phyloP scores from a whole-genome alignment of 306 rosid genomes.

The Macrotyloma uniflorum region DNA sequence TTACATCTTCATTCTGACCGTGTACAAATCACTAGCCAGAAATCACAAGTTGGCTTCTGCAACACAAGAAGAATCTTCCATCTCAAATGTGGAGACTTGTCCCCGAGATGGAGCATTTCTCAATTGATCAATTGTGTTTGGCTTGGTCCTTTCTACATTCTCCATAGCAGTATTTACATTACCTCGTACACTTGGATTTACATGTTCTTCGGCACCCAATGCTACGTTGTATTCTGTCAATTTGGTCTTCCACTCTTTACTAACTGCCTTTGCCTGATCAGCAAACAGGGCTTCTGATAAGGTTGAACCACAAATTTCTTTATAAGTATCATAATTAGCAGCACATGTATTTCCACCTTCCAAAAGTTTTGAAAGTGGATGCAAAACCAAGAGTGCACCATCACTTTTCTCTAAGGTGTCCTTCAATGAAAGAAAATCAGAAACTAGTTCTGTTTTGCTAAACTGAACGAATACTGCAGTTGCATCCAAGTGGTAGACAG shows the following conservation, averaged over 20 bases:
- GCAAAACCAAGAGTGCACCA: constrained; percentile 66
- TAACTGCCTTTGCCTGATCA: constrained; percentile 76
- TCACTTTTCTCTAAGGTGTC: constrained; percentile 63
- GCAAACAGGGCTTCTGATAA: constrained; percentile 63
- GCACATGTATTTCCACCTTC: constrained; percentile 75
- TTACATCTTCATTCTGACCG: neutral
- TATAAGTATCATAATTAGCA: constrained; percentile 75
- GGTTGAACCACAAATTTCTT: constrained; percentile 70
- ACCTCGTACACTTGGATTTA: constrained; percentile 24
- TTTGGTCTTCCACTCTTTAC: constrained; percentile 57
- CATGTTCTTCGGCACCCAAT: constrained; percentile 31
- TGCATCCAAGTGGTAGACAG: constrained; percentile 78
- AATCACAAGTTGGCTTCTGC: constrained; percentile 48
- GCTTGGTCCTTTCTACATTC: constrained; percentile 23
- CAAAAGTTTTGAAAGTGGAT: constrained; percentile 71
- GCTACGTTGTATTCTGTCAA: constrained; percentile 42
- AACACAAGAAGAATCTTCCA: constrained; percentile 50
- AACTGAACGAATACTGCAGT: constrained; percentile 78
- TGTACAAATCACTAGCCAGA: constrained; percentile 19
- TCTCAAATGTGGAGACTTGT: constrained; percentile 34
- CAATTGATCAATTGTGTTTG: constrained; percentile 37
- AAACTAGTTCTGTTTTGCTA: constrained; percentile 56
- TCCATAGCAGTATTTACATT: constrained; percentile 21
- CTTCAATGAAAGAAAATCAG: constrained; percentile 72
- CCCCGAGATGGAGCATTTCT: constrained; percentile 35